Evolutionary conservation across 495 filamentous ascomycete genomes (phyloP).

Genomic region (Viridothelium virens): DNA sequence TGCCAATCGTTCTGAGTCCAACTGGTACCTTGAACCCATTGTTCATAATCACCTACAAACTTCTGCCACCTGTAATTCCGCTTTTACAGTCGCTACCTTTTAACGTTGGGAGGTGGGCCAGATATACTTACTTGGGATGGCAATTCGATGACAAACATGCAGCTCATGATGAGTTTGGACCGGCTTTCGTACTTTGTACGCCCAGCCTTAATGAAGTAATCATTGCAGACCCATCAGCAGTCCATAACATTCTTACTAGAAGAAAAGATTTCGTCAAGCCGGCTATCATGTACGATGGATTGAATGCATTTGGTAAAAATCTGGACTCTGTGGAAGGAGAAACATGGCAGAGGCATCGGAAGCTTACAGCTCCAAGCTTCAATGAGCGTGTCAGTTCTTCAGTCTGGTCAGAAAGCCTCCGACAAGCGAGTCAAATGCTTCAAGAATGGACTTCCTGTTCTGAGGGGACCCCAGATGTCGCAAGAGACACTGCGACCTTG

Average conservation of each 20-base stretch:
- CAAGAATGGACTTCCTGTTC: conserved; percentile 18
- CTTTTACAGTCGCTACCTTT: not conserved
- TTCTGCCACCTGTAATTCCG: not conserved
- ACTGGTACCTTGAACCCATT: not conserved
- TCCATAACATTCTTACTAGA: not conserved
- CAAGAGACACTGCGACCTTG: conserved; percentile 22
- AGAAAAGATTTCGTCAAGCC: conserved; percentile 9
- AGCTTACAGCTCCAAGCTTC: conserved; percentile 25
- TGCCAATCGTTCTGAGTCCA: not conserved
- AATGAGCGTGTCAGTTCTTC: conserved; percentile 23
- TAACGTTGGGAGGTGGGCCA: not conserved
- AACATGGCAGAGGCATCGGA: conserved; percentile 21
- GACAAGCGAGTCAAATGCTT: conserved; percentile 21
- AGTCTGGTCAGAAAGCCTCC: conserved; percentile 25
- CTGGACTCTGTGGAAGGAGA: not conserved
- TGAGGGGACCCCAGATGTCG: conserved; percentile 13
- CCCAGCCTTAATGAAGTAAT: conserved; percentile 1
- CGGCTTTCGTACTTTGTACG: not conserved
- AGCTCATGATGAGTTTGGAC: not conserved
- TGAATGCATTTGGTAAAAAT: conserved; percentile 4
- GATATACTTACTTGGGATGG: conserved; percentile 2
- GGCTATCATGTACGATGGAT: not conserved
- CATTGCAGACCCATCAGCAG: not conserved
- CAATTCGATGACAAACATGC: not conserved
- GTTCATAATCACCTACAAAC: not conserved